A percentile compares a stretch with the other conserved stretches of the same genome.
Conservation (phyloP, 2,329 filamentous ascomycete species). For the Elsinoe necatrix region DNA sequence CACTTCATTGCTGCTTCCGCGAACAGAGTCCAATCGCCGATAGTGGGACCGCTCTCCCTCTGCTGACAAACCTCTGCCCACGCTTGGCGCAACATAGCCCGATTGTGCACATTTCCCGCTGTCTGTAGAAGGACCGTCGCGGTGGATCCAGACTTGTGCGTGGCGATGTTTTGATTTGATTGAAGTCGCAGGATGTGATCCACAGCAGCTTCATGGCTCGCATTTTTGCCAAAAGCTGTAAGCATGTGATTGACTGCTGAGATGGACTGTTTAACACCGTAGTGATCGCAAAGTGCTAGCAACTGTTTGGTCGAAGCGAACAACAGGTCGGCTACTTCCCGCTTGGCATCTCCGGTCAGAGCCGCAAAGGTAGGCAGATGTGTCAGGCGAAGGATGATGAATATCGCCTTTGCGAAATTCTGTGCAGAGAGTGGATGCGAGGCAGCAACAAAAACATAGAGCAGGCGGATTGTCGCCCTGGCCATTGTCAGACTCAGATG, state of each 20-base stretch:
- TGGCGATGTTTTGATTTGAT: not conserved
- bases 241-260: conserved; percentile 1
- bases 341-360: not conserved
- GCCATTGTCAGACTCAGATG: not conserved
- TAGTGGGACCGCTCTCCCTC: conserved; percentile 7
- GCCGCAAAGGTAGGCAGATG: not conserved
- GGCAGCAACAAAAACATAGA: not conserved
- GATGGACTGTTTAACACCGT: not conserved
- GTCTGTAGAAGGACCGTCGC: conserved; percentile 24
- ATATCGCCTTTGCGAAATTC: not conserved
- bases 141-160: not conserved
- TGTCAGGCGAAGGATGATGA: not conserved
- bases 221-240: not conserved
- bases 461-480: not conserved
- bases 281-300: not conserved
- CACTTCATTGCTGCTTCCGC: conserved; percentile 22
- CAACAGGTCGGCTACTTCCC: not conserved
- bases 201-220: not conserved
- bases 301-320: not conserved
- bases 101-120: conserved; percentile 28
- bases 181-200: not conserved
- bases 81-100: conserved; percentile 21
- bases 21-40: conserved; percentile 24
- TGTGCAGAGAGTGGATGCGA: not conserved
- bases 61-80: conserved; percentile 28